Evolutionary conservation across 768 basidiomycete species (phyloP).

Genomic region (Suillus weaverae): DNA sequence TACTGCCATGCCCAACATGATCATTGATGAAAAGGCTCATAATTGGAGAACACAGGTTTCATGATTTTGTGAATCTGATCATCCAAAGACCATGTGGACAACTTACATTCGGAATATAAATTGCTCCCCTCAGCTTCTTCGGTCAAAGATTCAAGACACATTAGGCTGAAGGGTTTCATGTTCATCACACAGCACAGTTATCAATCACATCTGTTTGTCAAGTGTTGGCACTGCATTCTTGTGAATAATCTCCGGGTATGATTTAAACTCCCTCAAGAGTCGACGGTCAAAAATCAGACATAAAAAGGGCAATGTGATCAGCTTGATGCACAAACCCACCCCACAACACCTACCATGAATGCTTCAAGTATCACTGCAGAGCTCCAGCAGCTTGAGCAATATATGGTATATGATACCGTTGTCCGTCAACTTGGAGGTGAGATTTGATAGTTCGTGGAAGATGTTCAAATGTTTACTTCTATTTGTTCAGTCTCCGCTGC

Average conservation of each 20-base stretch:
- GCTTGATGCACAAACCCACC: background rate
- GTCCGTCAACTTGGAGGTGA: conserved; percentile 1
- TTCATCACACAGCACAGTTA: background rate
- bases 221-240: background rate
- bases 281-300: background rate
- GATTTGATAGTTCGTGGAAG: background rate
- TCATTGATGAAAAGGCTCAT: background rate
- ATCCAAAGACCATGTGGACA: no score
- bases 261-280: no score
- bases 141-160: background rate
- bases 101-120: background rate
- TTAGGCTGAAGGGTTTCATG: background rate
- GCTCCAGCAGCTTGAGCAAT: conserved; percentile 1
- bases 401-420: background rate
- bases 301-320: background rate
- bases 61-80: no score
- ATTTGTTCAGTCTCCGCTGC: conserved; percentile 1
- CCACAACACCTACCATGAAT: background rate
- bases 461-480: background rate
- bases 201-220: background rate
- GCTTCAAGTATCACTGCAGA: background rate
- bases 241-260: background rate
- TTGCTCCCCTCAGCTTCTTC: no score
- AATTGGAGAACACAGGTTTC: background rate
- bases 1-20: background rate